Evolutionary conservation across 768 basidiomycete genomes (phyloP).

Genomic region (Tephrocybe sp.): DNA sequence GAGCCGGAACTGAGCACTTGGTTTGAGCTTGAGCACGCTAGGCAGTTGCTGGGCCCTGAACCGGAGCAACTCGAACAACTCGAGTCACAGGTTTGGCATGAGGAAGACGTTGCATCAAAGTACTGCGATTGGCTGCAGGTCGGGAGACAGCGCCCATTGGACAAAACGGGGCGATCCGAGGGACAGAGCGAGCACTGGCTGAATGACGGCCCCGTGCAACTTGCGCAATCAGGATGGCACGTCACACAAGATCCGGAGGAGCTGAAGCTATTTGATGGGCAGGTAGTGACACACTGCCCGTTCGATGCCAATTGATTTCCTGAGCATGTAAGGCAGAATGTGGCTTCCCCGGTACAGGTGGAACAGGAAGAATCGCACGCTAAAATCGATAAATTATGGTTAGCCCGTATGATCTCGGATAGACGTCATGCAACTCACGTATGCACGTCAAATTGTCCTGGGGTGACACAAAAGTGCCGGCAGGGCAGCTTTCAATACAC

Average conservation of each 20-base stretch:
- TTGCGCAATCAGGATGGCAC: slow-evolving; percentile 86
- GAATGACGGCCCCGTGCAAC: slow-evolving; percentile 78
- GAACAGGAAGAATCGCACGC: slow-evolving; percentile 72
- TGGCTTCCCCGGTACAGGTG: slow-evolving; percentile 66
- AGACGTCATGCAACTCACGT: slow-evolving; percentile 29
- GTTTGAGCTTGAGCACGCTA: slow-evolving; percentile 67
- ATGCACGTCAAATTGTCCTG: slow-evolving; percentile 74
- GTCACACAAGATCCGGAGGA: slow-evolving; percentile 65
- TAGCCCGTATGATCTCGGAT: neutral
- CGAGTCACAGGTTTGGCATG: slow-evolving; percentile 72
- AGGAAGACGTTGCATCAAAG: slow-evolving; percentile 62
- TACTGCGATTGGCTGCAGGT: slow-evolving; percentile 74
- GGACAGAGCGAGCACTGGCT: slow-evolving; percentile 79
- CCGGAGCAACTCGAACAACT: slow-evolving; percentile 81
- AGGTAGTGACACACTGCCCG: slow-evolving; percentile 75
- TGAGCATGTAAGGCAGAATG: slow-evolving; percentile 74
- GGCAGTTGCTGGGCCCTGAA: slow-evolving; percentile 63
- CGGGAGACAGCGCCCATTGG: slow-evolving; percentile 74
- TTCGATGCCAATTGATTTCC: slow-evolving; percentile 63
- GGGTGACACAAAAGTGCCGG: slow-evolving; percentile 70
- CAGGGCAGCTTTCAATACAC: slow-evolving; percentile 71
- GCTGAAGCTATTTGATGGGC: slow-evolving; percentile 71
- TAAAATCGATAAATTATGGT: slow-evolving; percentile 20
- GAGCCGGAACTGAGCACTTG: slow-evolving; percentile 64
- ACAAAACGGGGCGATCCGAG: slow-evolving; percentile 65